A percentile compares a stretch with the other conserved stretches of the same genome.
Evolutionary conservation across 2,329 filamentous ascomycete species (phyloP).

Genomic region (Beauveria sp.): DNA sequence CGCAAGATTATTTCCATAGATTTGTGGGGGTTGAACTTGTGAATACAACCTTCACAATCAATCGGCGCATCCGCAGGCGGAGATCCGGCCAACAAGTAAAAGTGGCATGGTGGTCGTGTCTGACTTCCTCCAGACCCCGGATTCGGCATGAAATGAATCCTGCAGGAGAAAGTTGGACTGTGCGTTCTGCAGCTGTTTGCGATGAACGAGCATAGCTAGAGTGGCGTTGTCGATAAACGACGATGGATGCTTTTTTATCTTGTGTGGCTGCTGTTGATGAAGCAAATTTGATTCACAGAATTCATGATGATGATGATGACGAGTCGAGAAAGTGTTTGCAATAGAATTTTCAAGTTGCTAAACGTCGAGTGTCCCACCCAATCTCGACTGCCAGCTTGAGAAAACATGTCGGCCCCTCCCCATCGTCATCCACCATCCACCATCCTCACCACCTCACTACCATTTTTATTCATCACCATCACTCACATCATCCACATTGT

Average conservation of each 20-base stretch:
- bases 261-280: neutral
- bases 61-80: neutral
- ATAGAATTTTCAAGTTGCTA: neutral
- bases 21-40: constrained; percentile 2
- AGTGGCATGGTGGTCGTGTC: neutral
- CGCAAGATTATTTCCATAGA: constrained; percentile 1
- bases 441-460: neutral
- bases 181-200: neutral
- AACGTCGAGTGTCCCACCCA: neutral
- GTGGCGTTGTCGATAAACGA: neutral
- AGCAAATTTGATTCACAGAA: neutral
- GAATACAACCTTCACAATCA: constrained; percentile 3
- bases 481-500: neutral
- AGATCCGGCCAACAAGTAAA: neutral
- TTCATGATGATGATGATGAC: neutral
- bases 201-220: neutral
- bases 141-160: neutral
- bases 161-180: neutral
- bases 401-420: neutral
- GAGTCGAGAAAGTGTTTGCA: neutral
- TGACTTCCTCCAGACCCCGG: neutral
- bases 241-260: neutral
- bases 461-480: neutral
- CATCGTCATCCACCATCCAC: neutral
- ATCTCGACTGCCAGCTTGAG: neutral